Conservation (phyloP, 1,284 basidiomycete species). For the Ganoderma resinaceum region DNA sequence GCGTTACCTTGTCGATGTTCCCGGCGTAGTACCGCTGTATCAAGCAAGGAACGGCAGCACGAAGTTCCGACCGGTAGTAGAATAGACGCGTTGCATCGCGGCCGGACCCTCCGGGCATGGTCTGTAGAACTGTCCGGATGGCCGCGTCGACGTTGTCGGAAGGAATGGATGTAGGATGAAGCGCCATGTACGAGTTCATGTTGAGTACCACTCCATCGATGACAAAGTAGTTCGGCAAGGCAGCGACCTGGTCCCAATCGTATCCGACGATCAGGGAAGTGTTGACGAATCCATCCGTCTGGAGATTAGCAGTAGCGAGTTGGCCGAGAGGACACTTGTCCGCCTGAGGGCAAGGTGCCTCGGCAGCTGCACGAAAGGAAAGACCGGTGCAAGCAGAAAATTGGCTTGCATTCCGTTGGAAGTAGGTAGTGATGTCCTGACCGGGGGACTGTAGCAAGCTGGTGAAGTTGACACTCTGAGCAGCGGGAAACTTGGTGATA, state of each 20-base stretch:
- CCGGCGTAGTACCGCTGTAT: slow-evolving; percentile 89
- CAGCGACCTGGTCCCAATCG: slow-evolving; percentile 85
- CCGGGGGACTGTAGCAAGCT: slow-evolving; percentile 61
- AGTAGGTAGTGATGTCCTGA: slow-evolving; percentile 89
- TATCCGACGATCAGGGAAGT: slow-evolving; percentile 81
- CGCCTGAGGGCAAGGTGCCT: slow-evolving; percentile 70
- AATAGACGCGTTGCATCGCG: slow-evolving; percentile 93
- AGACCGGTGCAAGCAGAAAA: slow-evolving; percentile 72
- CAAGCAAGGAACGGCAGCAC: slow-evolving; percentile 80
- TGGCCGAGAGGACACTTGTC: slow-evolving; percentile 69
- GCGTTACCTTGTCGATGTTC: slow-evolving; percentile 95
- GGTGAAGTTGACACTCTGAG: slow-evolving; percentile 69
- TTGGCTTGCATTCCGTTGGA: slow-evolving; percentile 71
- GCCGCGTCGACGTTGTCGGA: slow-evolving; percentile 85
- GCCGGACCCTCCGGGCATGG: slow-evolving; percentile 61
- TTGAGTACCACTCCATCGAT: slow-evolving; percentile 96
- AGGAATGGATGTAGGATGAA: slow-evolving; percentile 73
- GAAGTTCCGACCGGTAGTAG: slow-evolving; percentile 72
- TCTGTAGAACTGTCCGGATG: slow-evolving; percentile 77
- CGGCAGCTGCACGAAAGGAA: slow-evolving; percentile 72
- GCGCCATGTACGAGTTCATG: slow-evolving; percentile 84
- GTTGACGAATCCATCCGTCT: slow-evolving; percentile 66
- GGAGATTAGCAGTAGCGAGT: slow-evolving; percentile 64
- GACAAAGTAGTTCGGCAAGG: slow-evolving; percentile 78
- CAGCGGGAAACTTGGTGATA: slow-evolving; percentile 58